A percentile compares a stretch with the other conserved stretches of the same genome.
phyloP scores from a whole-genome alignment of 305 asterid species.

The Lippia alba region DNA sequence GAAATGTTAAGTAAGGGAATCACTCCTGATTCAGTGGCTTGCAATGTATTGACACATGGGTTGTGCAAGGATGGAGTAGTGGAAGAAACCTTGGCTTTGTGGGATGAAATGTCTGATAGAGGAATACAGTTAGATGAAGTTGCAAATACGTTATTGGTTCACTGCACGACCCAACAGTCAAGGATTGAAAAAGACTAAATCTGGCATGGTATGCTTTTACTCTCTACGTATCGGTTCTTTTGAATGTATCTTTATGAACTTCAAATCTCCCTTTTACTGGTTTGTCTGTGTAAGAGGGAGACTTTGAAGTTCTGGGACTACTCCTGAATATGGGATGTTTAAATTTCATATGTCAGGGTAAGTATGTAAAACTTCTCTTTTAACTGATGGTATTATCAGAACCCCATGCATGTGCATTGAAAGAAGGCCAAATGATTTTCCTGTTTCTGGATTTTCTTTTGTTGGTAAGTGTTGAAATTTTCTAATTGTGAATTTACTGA shows the following conservation, averaged over 20 bases:
- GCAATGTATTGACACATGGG: conserved; percentile 58
- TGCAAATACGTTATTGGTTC: too few species aligned
- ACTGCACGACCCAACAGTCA: conserved; percentile 35
- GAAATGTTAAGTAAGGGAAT: conserved; percentile 77
- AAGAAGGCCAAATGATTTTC: background rate
- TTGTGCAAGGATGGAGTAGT: conserved; percentile 66
- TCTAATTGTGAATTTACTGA: conserved; percentile 15
- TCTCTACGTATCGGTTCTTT: conserved; percentile 6
- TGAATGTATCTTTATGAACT: background rate
- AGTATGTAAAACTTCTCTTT: conserved; percentile 6
- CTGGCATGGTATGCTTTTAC: conserved; percentile 35
- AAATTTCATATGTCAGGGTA: background rate
- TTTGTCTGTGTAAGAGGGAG: background rate
- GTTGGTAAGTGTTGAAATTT: conserved; percentile 7
- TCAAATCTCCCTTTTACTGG: conserved; percentile 2
- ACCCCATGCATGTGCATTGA: background rate
- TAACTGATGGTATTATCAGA: background rate
- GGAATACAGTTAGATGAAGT: conserved; percentile 69
- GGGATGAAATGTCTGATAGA: conserved; percentile 59
- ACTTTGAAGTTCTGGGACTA: background rate
- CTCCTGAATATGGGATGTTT: background rate
- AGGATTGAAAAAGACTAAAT: conserved; percentile 50
- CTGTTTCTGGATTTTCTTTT: conserved; percentile 11
- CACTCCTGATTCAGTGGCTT: conserved; percentile 74
- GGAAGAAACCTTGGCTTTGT: conserved; percentile 60